These are phyloP conservation scores for Neophaeococcomyces aloes DNA, from an alignment of 2,329 filamentous ascomycete genomes.

Conservation along the genomic window DNA sequence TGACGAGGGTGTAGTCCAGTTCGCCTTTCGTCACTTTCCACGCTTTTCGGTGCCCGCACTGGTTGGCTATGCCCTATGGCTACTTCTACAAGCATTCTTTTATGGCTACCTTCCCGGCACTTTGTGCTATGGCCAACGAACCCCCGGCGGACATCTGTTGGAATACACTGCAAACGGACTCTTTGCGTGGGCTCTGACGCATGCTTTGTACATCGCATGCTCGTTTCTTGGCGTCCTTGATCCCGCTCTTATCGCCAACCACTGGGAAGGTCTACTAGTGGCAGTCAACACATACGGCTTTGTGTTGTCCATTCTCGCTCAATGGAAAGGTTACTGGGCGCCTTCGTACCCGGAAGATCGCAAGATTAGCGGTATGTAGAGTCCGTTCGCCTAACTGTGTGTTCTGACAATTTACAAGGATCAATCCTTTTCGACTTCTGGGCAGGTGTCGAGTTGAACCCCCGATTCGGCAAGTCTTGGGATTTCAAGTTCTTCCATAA, in stretches of 20 bases:
- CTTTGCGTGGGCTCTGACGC: slow-evolving; percentile 7
- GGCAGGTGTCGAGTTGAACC: slow-evolving; percentile 40
- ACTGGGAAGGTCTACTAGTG: slow-evolving; percentile 7
- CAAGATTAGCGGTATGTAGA: slow-evolving; percentile 8
- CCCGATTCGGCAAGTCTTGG: slow-evolving; percentile 32
- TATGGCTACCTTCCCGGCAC: slow-evolving; percentile 9
- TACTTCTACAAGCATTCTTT: slow-evolving; percentile 8
- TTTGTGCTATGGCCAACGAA: slow-evolving; percentile 6
- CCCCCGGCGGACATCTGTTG: slow-evolving; percentile 9
- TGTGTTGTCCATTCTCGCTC: slow-evolving; percentile 4
- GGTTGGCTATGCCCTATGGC: slow-evolving; percentile 7
- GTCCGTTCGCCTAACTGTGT: background rate
- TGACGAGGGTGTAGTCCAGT: slow-evolving; percentile 2
- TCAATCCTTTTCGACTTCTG: slow-evolving; percentile 37
- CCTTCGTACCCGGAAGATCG: slow-evolving; percentile 7
- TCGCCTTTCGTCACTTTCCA: slow-evolving; percentile 5
- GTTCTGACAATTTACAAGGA: slow-evolving; percentile 15
- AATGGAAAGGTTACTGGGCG: slow-evolving; percentile 7
- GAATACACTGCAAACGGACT: slow-evolving; percentile 9
- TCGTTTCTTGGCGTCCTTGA: slow-evolving; percentile 5
- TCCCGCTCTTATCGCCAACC: slow-evolving; percentile 7
- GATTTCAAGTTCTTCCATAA: slow-evolving; percentile 42
- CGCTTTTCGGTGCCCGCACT: background rate
- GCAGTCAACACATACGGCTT: slow-evolving; percentile 9
- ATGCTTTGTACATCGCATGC: background rate